These are phyloP conservation scores for Botrytis pseudocinerea DNA, from an alignment of 2,329 filamentous ascomycete species.

Conservation along the genomic window DNA sequence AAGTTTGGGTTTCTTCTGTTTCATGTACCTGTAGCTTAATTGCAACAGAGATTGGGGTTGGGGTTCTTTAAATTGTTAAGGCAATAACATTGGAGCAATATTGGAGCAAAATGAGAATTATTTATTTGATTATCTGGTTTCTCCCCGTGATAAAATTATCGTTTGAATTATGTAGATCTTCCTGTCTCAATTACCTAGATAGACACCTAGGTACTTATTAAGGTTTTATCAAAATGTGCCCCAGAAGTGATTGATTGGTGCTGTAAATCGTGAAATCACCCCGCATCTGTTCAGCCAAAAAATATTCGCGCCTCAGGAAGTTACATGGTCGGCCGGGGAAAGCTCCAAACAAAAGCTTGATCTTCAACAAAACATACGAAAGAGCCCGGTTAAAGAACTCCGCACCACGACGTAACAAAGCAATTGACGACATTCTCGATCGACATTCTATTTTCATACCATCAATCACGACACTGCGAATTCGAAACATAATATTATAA, in stretches of 20 bases:
- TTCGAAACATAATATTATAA: background rate
- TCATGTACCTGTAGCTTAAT: slow-evolving; percentile 29
- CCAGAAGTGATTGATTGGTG: background rate
- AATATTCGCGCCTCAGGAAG: slow-evolving; percentile 19
- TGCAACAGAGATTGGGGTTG: background rate
- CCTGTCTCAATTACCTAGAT: background rate
- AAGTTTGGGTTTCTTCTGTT: slow-evolving; percentile 33
- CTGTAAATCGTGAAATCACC: slow-evolving; percentile 11
- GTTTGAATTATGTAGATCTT: background rate
- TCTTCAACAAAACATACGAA: slow-evolving; percentile 1
- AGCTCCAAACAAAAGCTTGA: slow-evolving; percentile 22
- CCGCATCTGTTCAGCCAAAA: slow-evolving; percentile 10
- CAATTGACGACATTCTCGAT: background rate
- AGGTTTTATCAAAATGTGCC: background rate
- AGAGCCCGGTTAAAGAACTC: slow-evolving; percentile 6
- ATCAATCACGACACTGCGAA: background rate
- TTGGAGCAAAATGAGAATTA: slow-evolving; percentile 1
- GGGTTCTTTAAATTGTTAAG: slow-evolving; percentile 11
- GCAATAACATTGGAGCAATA: slow-evolving; percentile 4
- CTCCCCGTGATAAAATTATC: background rate
- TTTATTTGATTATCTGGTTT: background rate
- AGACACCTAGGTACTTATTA: background rate
- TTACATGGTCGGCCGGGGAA: slow-evolving; percentile 16
- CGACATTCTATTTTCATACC: background rate
- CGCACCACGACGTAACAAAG: slow-evolving; percentile 11